Percentiles rank a stretch among this genome's conserved stretches.
Conservation (phyloP, 2,329 filamentous ascomycete genomes). For the Lachnellula hyalina region DNA sequence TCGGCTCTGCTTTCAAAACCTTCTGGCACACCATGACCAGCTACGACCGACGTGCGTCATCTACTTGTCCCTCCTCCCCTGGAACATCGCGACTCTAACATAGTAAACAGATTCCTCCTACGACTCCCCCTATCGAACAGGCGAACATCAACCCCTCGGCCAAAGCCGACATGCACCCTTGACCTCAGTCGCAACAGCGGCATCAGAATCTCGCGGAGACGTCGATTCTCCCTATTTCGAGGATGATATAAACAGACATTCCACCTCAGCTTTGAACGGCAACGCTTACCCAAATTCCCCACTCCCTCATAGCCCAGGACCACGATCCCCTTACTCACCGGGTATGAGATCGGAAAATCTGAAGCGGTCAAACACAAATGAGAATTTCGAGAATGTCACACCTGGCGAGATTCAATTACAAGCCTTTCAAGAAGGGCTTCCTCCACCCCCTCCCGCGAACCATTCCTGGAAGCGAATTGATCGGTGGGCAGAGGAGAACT, state of each 20-base stretch:
- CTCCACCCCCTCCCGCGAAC: conserved; percentile 77
- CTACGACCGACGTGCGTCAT: conserved; percentile 58
- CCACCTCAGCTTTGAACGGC: conserved; percentile 47
- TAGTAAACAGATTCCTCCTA: conserved; percentile 70
- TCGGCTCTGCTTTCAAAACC: conserved; percentile 71
- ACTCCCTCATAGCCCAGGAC: conserved; percentile 48
- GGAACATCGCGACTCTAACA: conserved; percentile 40
- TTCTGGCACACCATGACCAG: conserved; percentile 89
- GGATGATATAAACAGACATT: conserved; percentile 51
- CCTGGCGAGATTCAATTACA: conserved; percentile 93
- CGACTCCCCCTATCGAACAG: conserved; percentile 89
- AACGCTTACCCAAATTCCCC: conserved; percentile 48
- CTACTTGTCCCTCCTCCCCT: conserved; percentile 1
- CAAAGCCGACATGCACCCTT: conserved; percentile 77
- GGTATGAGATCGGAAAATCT: conserved; percentile 75
- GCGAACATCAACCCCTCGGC: conserved; percentile 81
- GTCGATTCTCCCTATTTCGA: conserved; percentile 74
- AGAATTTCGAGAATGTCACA: conserved; percentile 65
- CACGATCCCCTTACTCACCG: conserved; percentile 76
- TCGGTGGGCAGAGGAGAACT: conserved; percentile 89
- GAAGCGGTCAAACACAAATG: conserved; percentile 54
- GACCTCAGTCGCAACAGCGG: conserved; percentile 79
- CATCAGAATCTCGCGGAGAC: conserved; percentile 81
- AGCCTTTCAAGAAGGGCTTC: conserved; percentile 84
- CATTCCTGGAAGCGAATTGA: conserved; percentile 97